A percentile compares a stretch with the other conserved stretches of the same genome.
Evolutionary conservation across 352 stramenopile genomes (phyloP).

Genomic region (Globisporangium nagaii): DNA sequence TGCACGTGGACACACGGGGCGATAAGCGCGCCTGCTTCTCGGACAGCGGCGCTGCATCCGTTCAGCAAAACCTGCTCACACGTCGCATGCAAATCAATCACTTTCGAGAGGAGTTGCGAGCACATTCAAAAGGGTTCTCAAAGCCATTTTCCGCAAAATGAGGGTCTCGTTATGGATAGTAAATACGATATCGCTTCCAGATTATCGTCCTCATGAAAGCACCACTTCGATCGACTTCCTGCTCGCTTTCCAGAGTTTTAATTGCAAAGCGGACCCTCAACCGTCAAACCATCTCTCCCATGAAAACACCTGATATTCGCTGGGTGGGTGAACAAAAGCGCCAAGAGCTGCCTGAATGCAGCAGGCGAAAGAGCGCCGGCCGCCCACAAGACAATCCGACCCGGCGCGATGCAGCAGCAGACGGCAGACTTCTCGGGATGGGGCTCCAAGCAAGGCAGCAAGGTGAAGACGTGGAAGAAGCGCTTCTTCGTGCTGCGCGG

Average conservation of each 20-base stretch:
- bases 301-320: no score
- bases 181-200: no score
- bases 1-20: no score
- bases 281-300: no score
- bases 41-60: no score
- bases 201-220: no score
- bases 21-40: no score
- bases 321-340: no score
- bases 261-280: no score
- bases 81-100: not conserved
- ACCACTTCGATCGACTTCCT: no score
- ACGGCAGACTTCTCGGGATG: constrained; percentile 42
- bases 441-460: constrained; percentile 68
- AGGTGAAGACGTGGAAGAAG: constrained; percentile 42
- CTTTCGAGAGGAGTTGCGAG: not conserved
- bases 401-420: not conserved
- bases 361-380: not conserved
- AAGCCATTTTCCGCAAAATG: not conserved
- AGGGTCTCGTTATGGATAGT: not conserved
- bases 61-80: not conserved
- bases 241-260: no score
- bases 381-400: not conserved
- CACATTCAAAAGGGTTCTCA: not conserved
- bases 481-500: constrained; percentile 48
- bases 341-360: no score